A percentile compares a stretch with the other conserved stretches of the same genome.
Conservation (phyloP, 1,284 basidiomycete genomes). For the Trichosporon ovoides region DNA sequence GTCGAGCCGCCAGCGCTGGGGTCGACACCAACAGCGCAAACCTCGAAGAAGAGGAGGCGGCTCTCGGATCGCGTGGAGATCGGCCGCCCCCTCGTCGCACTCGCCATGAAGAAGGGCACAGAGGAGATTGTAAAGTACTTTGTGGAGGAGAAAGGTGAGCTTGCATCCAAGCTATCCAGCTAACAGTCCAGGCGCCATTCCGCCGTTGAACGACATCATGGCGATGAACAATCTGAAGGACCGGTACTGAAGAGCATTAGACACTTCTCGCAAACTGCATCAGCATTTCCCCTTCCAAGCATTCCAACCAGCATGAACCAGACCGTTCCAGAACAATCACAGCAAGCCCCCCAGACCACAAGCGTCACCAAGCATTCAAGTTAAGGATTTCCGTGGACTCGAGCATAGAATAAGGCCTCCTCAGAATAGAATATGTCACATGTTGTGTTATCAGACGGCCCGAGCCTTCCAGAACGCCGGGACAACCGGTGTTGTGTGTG, state of each 20-base stretch:
- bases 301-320: too few relatives aligned
- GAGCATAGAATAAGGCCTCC: too few relatives aligned
- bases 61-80: slow-evolving; percentile 27
- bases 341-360: too few relatives aligned
- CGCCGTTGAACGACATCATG: slow-evolving; percentile 16
- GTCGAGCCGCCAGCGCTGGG: slow-evolving; percentile 54
- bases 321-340: too few relatives aligned
- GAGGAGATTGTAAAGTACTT: slow-evolving; percentile 67
- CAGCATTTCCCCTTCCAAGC: too few relatives aligned
- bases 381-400: too few relatives aligned
- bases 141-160: slow-evolving; percentile 62
- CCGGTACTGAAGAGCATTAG: background rate
- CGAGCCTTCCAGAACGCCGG: too few relatives aligned
- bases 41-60: slow-evolving; percentile 17
- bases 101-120: slow-evolving; percentile 51
- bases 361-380: too few relatives aligned
- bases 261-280: background rate
- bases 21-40: slow-evolving; percentile 17
- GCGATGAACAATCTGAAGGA: slow-evolving; percentile 8
- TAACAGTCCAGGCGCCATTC: slow-evolving; percentile 17
- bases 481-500: too few relatives aligned
- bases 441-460: too few relatives aligned
- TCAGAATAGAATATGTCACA: too few relatives aligned
- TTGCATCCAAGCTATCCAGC: too few relatives aligned
- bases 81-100: slow-evolving; percentile 29